Evolutionary conservation across 495 filamentous ascomycete species (phyloP).

Genomic region (Hypoxylon cercidicola): DNA sequence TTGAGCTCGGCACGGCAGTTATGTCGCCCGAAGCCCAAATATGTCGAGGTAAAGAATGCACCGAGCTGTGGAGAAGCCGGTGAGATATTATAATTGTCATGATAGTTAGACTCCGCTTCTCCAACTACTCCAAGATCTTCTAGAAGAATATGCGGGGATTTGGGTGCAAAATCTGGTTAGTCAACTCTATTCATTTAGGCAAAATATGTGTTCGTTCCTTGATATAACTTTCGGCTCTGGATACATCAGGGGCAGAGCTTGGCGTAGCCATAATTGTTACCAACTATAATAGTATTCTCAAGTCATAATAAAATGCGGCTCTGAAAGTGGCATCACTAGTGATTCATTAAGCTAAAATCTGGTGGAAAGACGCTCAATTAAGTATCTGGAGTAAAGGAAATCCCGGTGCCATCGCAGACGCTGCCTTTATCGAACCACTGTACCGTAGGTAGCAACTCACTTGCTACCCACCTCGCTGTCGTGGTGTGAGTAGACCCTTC

Average conservation of each 20-base stretch:
- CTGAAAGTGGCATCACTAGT: too few relatives aligned
- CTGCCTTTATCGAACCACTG: slow-evolving; percentile 63
- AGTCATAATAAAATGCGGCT: too few relatives aligned
- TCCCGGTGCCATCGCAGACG: slow-evolving; percentile 62
- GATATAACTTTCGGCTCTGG: too few relatives aligned
- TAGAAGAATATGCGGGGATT: slow-evolving; percentile 4
- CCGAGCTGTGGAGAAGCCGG: slow-evolving; percentile 22
- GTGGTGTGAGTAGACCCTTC: slow-evolving; percentile 73
- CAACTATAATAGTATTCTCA: too few relatives aligned
- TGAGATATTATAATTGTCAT: slow-evolving; percentile 13
- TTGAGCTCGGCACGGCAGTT: slow-evolving; percentile 5
- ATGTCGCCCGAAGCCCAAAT: background rate
- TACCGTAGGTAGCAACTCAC: slow-evolving; percentile 61
- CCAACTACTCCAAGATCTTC: slow-evolving; percentile 24
- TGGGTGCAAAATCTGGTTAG: slow-evolving; percentile 20
- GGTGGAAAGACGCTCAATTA: background rate
- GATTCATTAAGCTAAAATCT: too few relatives aligned
- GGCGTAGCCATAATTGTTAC: too few relatives aligned
- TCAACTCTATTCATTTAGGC: slow-evolving; percentile 11
- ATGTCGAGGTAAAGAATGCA: slow-evolving; percentile 19
- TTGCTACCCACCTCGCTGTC: slow-evolving; percentile 80
- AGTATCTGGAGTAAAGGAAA: slow-evolving; percentile 28
- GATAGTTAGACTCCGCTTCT: slow-evolving; percentile 13
- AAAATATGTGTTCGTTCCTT: slow-evolving; percentile 5
- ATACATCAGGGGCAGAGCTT: too few relatives aligned